Evolutionary conservation across 2,329 filamentous ascomycete species (phyloP), one percentile per base, ranked within the genome.

Genomic region (Diplocarpon mali): DNA sequence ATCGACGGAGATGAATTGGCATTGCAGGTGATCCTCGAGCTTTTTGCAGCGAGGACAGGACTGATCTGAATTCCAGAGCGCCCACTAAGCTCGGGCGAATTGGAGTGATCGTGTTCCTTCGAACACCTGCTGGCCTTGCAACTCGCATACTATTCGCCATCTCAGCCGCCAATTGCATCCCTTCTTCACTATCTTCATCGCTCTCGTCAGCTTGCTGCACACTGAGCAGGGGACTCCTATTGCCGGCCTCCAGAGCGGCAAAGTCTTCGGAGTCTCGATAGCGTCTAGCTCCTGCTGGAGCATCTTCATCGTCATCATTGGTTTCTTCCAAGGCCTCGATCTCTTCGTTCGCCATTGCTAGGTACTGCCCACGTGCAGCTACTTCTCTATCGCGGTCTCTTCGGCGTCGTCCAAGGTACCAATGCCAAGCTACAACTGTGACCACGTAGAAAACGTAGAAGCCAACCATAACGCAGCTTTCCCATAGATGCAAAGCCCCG

Each of bases 11-110:
- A 52, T 79, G 73, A 49, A 94, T 79, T 2, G 80, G 75, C 35
- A 79, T 75, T 14, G 83, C 73, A 55, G 80, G 78, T 20, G 85
- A 76, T 52, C 86, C 92, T 58, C 85, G 78, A 45, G 87, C 85
- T 52, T 80, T 84, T 57, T 93, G 81, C 45, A 98, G 67, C 2
- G 88, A 88, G n/a, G 85, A 83, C 37, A 98, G 69, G 2, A 95
- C 83, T 2, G 90, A 90, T 55, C 89, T 77, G 57, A 98, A 98
- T 64, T 98, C 92, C 46, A 98, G 70, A 8, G 86, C 92, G 35
- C 92, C 92, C 3, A 98, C 83, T 38, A 98, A 69, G 68, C 92
- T 96, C 1, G 92, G 90, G 35, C 92, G 76, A 50, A 98, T 95
- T 0, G 88, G 84, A 6, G 81, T 90, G 49, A 89, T 75, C 2